These are phyloP conservation scores for Daldinia grandis DNA, from an alignment of 495 filamentous ascomycete species.

Conservation along the genomic window DNA sequence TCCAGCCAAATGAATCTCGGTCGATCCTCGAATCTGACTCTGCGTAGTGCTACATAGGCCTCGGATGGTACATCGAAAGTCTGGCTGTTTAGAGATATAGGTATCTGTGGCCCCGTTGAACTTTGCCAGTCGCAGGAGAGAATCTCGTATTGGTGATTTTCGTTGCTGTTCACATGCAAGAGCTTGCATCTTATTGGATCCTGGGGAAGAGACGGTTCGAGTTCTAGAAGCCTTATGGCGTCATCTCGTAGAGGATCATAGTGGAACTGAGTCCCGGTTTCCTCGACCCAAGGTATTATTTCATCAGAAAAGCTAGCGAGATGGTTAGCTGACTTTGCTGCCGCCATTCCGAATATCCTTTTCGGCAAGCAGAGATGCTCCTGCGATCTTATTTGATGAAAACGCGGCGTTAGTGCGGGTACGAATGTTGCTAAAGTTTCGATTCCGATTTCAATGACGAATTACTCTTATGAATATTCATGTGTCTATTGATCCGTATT, in stretches of 20 bases:
- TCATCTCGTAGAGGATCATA: slow-evolving; percentile 12
- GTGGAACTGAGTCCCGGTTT: slow-evolving; percentile 13
- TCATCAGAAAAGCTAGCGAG: not conserved
- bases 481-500: not conserved
- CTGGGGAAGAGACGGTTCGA: slow-evolving; percentile 9
- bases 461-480: not conserved
- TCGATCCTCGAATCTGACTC: slow-evolving; percentile 6
- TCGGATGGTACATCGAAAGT: slow-evolving; percentile 19
- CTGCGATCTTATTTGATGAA: not conserved
- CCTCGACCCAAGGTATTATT: slow-evolving; percentile 19
- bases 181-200: slow-evolving; percentile 29
- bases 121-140: slow-evolving; percentile 28
- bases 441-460: not conserved
- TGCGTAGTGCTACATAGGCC: slow-evolving; percentile 10
- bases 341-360: slow-evolving; percentile 1
- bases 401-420: not conserved
- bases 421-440: not conserved
- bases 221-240: slow-evolving; percentile 24
- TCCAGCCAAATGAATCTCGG: slow-evolving; percentile 23
- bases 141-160: slow-evolving; percentile 15
- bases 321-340: not conserved
- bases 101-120: slow-evolving; percentile 1
- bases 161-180: slow-evolving; percentile 2
- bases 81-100: slow-evolving; percentile 21
- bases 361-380: not conserved